Base-by-base conservation (phyloP, 2,329 filamentous ascomycete genomes). In the Lecanicillium sp. region DNA sequence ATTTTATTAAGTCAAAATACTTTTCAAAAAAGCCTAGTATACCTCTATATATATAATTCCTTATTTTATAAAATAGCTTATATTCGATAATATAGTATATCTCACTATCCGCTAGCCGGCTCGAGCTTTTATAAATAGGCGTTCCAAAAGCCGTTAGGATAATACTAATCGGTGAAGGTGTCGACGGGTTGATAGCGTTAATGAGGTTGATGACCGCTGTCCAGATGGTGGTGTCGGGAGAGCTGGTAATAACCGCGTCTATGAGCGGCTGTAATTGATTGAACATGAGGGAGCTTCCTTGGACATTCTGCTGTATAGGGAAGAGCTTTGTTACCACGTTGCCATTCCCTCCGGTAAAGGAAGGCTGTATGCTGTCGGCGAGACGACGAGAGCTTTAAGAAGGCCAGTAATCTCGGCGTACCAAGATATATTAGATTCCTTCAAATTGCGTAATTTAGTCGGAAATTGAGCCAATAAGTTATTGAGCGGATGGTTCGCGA, bases 1-100 rank as follows among this genome's bases (percentile, higher is more conserved):
- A 41, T 16, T 36, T 27, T 17, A 34, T 16, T 29, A 29, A 29
- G 28, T 41, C 22, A 14, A 37, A 41, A 32, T 41, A 34, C 30
- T 41, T 41, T 13, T 37, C 33, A 17, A 41, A 41, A 33, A 41
- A 41, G 9, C 39, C 39, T 13, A 28, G 39, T 14, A 41, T 35
- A 16, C 35, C 27, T 33, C 29, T n/a, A 25, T 42, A 29, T 30
- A 30, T 40, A 33, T 16, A 40, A 19, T 40, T 33, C 18, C 27
- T 22, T 30, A 42, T 38, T 20, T 42, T 32, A 11, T 30, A 29
- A 32, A 43, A 43, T 15, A 43, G 37, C 30, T 37, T 37, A 14
- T 20, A 20, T 17, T 43, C 37, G 25, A 43, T 22, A 32, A 35
- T 27, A 11, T 34, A 17, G 19, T 34, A 22, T 25, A 34, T 43